Base-by-base conservation (phyloP, 352 stramenopile genomes). In the Phytophthora pseudosyringae region DNA sequence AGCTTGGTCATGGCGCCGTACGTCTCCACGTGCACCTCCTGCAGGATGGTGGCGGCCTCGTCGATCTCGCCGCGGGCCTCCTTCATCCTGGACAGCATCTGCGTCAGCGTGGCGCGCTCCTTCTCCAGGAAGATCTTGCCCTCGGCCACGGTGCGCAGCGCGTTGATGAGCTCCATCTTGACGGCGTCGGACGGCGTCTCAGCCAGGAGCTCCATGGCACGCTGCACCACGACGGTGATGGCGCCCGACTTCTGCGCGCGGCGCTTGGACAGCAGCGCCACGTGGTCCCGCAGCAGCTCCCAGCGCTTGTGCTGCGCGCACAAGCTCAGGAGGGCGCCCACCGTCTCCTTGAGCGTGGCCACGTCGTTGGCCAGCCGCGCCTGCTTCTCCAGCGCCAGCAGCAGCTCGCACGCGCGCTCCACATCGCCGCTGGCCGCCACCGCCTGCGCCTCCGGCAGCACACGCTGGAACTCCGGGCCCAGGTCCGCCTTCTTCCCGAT, bases 121-220 rank as follows among this genome's bases (percentile, higher is more conserved):
- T 91, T 98, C 80, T 99, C 98, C 39, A 99, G 74, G 75, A 98
- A 99, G 51, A 99, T 99, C 72, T 98, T 98, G 41, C 97, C 98
- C 57, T 99, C 95, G 1, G 93, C 97, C 55, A 99, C 97, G 16
- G 91, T 78, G 32, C 97, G 87, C 61, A 99, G 73, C 47, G 92
- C 81, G 44, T 96, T 83, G 47, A 99, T 97, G n/a, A 99, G 81
- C 9, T 94, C 75, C 69, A 97, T 90, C 63, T 96, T 95, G 36
- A 91, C 77, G 46, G 97, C 81, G 54, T 97, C 84, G 6, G 82
- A 88, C 32, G 82, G 88, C 59, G 87, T 87, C 31, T 91, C 76
- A 15, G 70, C 55, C 26, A 98, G 64, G 59, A 90, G 95, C 61
- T 86, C 80, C 78, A 95, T 97, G 16, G 91, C 77, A 32, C 80